phyloP scores from a whole-genome alignment of 1,284 basidiomycete genomes.

The Macrocystidia cucumis region DNA sequence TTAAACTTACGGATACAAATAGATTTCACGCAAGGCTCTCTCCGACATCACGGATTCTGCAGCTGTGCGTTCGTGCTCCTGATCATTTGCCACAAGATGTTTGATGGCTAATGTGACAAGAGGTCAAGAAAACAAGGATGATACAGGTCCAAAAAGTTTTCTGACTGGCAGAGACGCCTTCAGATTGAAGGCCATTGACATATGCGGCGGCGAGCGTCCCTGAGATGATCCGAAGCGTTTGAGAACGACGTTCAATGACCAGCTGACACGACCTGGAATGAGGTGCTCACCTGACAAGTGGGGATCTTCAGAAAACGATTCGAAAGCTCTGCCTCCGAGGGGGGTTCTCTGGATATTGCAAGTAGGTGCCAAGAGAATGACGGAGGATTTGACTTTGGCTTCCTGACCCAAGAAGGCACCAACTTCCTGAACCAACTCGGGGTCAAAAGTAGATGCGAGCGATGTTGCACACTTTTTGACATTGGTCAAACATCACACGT shows the following conservation, averaged over 20 bases:
- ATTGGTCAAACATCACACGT: not conserved
- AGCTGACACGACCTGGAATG: not conserved
- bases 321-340: conserved; percentile 57
- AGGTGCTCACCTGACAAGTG: conserved; percentile 43
- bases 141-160: conserved; percentile 5
- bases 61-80: conserved; percentile 58
- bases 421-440: conserved; percentile 41
- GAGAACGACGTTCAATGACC: not conserved
- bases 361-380: conserved; percentile 57
- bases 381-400: conserved; percentile 56
- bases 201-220: conserved; percentile 57
- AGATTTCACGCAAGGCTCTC: conserved; percentile 62
- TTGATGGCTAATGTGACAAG: conserved; percentile 29
- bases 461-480: conserved; percentile 53
- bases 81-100: conserved; percentile 54
- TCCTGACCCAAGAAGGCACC: conserved; percentile 54
- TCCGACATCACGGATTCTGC: conserved; percentile 56
- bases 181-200: conserved; percentile 56
- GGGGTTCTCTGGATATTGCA: conserved; percentile 65
- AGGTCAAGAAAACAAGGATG: conserved; percentile 4
- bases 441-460: conserved; percentile 58
- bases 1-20: conserved; percentile 54
- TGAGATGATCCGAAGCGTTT: conserved; percentile 12
- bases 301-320: conserved; percentile 66
- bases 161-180: conserved; percentile 51